These are phyloP conservation scores for Bodo saltans DNA, from an alignment of 78 protist genomes.

Conservation along the genomic window DNA sequence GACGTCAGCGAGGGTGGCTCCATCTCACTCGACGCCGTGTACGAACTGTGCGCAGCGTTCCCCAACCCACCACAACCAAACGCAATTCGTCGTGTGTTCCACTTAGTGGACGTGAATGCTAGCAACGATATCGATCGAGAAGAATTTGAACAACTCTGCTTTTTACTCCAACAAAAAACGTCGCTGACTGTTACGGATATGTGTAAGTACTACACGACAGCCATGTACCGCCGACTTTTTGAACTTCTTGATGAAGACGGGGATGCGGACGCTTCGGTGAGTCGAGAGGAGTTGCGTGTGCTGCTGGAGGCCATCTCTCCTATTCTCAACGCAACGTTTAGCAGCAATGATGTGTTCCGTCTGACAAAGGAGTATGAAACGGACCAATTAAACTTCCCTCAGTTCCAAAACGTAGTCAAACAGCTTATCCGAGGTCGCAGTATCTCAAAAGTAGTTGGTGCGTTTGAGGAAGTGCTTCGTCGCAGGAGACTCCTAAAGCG, in stretches of 20 bases:
- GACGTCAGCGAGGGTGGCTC: not conserved
- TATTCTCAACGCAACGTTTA: not conserved
- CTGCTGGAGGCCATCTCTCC: not conserved
- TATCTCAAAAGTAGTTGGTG: not conserved
- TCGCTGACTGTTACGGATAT: not conserved
- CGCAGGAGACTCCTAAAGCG: not conserved
- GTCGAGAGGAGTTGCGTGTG: not conserved
- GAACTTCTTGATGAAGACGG: not conserved
- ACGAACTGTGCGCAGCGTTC: not conserved
- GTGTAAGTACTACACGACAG: not conserved
- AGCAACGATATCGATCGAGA: not conserved
- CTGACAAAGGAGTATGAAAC: not conserved
- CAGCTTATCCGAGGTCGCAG: not conserved
- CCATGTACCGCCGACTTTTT: not conserved
- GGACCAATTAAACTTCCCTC: not conserved
- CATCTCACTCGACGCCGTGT: not conserved
- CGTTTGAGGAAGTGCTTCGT: not conserved
- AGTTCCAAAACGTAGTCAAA: not conserved
- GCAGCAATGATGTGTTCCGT: not conserved
- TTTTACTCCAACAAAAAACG: not conserved
- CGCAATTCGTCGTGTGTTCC: not conserved
- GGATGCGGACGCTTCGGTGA: not conserved
- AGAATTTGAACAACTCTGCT: not conserved
- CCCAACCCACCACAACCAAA: not conserved
- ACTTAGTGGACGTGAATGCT: not conserved